These are phyloP conservation scores for Phaeosphaeria sp. DNA, from an alignment of 2,329 filamentous ascomycete species.

Conservation along the genomic window DNA sequence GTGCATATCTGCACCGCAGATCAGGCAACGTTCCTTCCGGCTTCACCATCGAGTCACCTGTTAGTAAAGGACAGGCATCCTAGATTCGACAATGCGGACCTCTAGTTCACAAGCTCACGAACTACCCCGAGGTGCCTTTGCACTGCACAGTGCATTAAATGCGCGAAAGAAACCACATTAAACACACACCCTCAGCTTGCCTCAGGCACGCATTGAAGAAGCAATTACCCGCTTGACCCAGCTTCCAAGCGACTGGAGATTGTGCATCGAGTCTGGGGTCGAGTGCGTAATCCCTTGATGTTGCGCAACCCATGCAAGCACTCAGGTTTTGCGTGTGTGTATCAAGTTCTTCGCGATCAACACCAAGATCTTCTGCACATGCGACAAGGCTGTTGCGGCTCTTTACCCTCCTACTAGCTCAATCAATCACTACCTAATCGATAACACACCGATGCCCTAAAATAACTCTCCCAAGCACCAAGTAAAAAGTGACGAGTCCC, in stretches of 20 bases:
- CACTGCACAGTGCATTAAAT: neutral
- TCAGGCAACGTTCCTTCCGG: slow-evolving; percentile 6
- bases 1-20: slow-evolving; percentile 5
- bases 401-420: neutral
- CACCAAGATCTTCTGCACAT: neutral
- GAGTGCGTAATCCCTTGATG: neutral
- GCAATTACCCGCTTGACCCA: neutral
- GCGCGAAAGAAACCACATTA: neutral
- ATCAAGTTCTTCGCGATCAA: neutral
- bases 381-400: neutral
- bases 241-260: neutral
- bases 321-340: no score
- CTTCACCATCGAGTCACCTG: slow-evolving; percentile 4
- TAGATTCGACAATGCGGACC: slow-evolving; percentile 4
- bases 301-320: neutral
- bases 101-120: neutral
- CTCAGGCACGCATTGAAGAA: neutral
- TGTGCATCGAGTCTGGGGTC: neutral
- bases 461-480: neutral
- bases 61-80: neutral
- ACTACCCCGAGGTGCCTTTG: neutral
- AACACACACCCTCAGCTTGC: neutral
- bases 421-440: neutral
- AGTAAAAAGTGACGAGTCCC: no score
- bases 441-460: neutral